Conservation (phyloP, 148 eudicot species). For the Heliamphora exappendiculata region DNA sequence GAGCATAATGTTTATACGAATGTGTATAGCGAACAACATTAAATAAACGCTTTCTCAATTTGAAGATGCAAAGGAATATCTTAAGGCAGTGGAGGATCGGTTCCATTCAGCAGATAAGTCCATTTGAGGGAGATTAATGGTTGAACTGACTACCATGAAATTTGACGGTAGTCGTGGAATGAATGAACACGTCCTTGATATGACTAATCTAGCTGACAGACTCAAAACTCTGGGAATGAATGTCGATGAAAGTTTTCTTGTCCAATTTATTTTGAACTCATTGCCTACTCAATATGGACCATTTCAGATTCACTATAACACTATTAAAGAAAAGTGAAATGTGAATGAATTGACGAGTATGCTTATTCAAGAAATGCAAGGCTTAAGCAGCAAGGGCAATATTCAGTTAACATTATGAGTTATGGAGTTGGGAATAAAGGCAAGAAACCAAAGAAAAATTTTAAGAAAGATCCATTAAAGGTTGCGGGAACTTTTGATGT, state of each 20-base stretch:
- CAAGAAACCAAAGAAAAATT: background rate
- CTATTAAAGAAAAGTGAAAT: too few relatives aligned
- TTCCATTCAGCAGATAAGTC: background rate
- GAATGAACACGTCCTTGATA: background rate
- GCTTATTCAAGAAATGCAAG: background rate
- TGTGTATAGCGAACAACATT: background rate
- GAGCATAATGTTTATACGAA: background rate
- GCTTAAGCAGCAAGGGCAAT: background rate
- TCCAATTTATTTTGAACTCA: background rate
- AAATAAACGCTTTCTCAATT: background rate
- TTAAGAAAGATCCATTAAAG: background rate
- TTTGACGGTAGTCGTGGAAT: background rate
- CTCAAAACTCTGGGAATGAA: too few relatives aligned
- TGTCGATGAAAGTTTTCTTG: too few relatives aligned
- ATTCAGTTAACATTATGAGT: too few relatives aligned
- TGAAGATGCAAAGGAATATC: too few relatives aligned
- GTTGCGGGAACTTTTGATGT: background rate
- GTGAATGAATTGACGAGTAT: too few relatives aligned
- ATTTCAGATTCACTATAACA: background rate
- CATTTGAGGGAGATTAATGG: background rate
- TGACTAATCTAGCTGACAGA: background rate
- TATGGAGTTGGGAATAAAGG: too few relatives aligned
- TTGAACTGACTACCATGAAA: background rate
- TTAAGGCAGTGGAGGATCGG: background rate
- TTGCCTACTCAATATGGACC: background rate